Percentiles rank a stretch among this genome's conserved stretches.
Evolutionary conservation across 2,329 filamentous ascomycete genomes (phyloP).

Genomic region (Ophiostoma himal-ulmi): DNA sequence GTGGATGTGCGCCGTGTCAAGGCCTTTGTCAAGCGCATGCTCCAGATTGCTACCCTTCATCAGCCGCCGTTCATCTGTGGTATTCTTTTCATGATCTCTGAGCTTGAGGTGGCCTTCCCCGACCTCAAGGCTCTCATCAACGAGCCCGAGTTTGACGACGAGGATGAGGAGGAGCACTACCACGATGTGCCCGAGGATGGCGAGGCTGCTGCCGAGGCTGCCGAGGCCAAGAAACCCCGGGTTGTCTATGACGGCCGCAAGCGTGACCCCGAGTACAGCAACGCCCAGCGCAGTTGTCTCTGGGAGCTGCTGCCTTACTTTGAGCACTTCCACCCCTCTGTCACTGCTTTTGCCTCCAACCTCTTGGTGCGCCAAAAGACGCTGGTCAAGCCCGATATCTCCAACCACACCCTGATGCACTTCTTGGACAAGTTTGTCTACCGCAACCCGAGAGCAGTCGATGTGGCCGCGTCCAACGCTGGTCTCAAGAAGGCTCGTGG

Average conservation of each 20-base stretch:
- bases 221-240: slow-evolving; percentile 25
- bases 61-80: slow-evolving; percentile 90
- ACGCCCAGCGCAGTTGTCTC: slow-evolving; percentile 85
- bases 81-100: slow-evolving; percentile 80
- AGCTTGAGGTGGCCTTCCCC: slow-evolving; percentile 73
- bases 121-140: slow-evolving; percentile 72
- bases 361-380: slow-evolving; percentile 64
- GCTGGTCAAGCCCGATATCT: slow-evolving; percentile 82
- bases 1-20: slow-evolving; percentile 88
- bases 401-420: slow-evolving; percentile 83
- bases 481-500: slow-evolving; percentile 53
- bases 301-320: slow-evolving; percentile 79
- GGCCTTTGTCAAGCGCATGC: slow-evolving; percentile 87
- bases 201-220: slow-evolving; percentile 46
- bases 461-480: slow-evolving; percentile 18
- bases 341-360: slow-evolving; percentile 72
- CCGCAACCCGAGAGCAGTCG: slow-evolving; percentile 74
- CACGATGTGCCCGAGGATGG: slow-evolving; percentile 52
- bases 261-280: slow-evolving; percentile 83
- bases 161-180: slow-evolving; percentile 61
- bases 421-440: slow-evolving; percentile 99
- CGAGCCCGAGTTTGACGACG: slow-evolving; percentile 71
- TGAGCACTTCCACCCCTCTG: slow-evolving; percentile 86
- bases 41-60: slow-evolving; percentile 82
- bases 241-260: slow-evolving; percentile 76